Conservation (phyloP, 2,329 filamentous ascomycete species). For the Sclerotinia subarctica region DNA sequence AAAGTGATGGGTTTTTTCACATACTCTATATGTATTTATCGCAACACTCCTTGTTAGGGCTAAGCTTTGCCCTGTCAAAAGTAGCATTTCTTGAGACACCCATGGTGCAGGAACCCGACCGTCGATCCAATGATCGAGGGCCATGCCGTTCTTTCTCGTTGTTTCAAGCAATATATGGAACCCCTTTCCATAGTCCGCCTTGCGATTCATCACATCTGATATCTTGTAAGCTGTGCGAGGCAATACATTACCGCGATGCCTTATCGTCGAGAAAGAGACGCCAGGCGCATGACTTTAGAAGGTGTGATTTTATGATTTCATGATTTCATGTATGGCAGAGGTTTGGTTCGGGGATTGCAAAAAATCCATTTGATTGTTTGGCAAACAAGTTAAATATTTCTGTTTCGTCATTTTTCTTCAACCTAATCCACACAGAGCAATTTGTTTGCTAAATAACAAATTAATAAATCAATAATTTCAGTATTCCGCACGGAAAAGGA, state of each 20-base stretch:
- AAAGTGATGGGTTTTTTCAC: not conserved
- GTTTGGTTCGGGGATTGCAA: not conserved
- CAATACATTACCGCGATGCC: slow-evolving; percentile 10
- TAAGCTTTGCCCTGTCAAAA: slow-evolving; percentile 17
- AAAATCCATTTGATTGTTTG: not conserved
- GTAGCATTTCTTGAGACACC: slow-evolving; percentile 18
- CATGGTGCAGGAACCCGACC: slow-evolving; percentile 21
- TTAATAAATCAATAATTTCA: slow-evolving; percentile 6
- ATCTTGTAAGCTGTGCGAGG: slow-evolving; percentile 3
- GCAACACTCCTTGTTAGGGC: too few relatives aligned
- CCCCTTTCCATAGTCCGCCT: slow-evolving; percentile 1
- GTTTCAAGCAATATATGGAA: slow-evolving; percentile 15
- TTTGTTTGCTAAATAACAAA: slow-evolving; percentile 11
- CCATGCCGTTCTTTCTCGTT: slow-evolving; percentile 19
- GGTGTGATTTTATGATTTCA: not conserved
- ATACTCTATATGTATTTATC: slow-evolving; percentile 3
- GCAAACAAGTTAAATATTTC: not conserved
- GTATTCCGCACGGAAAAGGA: slow-evolving; percentile 9
- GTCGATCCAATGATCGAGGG: slow-evolving; percentile 20
- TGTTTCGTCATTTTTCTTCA: not conserved
- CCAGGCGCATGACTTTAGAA: slow-evolving; percentile 15
- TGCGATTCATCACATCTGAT: slow-evolving; percentile 14
- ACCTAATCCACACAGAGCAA: not conserved
- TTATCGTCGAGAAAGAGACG: not conserved
- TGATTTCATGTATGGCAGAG: not conserved